These are phyloP conservation scores for Epichloe coenophiala DNA, from an alignment of 2,329 filamentous ascomycete genomes.

Conservation along the genomic window DNA sequence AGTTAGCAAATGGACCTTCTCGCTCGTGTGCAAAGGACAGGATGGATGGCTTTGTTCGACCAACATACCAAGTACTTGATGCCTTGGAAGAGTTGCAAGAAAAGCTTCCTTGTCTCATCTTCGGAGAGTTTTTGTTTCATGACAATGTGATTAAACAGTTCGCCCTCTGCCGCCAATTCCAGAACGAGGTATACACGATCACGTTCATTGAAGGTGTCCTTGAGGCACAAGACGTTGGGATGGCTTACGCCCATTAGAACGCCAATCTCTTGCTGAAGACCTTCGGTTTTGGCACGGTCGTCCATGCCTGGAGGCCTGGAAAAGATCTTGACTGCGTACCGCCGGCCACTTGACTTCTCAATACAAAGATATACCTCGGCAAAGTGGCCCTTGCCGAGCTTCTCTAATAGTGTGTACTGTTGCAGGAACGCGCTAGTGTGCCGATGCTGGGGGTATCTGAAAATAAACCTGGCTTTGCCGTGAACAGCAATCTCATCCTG, in stretches of 20 bases:
- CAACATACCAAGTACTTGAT: conserved; percentile 79
- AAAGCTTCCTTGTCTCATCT: conserved; percentile 71
- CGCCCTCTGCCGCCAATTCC: conserved; percentile 82
- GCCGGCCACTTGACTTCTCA: conserved; percentile 68
- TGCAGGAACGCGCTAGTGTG: conserved; percentile 68
- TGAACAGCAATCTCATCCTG: conserved; percentile 84
- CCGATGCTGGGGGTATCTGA: conserved; percentile 70
- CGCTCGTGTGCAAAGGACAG: not conserved
- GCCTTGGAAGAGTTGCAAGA: conserved; percentile 81
- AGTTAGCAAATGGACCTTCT: not conserved
- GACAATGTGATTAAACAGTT: conserved; percentile 91
- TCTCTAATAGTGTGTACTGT: conserved; percentile 72
- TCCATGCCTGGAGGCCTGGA: conserved; percentile 72
- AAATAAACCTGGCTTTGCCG: conserved; percentile 75
- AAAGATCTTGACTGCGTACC: conserved; percentile 90
- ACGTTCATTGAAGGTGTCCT: conserved; percentile 85
- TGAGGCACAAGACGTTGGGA: conserved; percentile 81
- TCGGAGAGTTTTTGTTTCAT: conserved; percentile 82
- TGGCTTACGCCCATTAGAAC: conserved; percentile 96
- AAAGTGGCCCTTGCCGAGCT: conserved; percentile 89
- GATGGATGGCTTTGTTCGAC: not conserved
- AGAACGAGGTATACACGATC: conserved; percentile 85
- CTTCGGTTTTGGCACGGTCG: conserved; percentile 71
- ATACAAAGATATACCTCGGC: conserved; percentile 86
- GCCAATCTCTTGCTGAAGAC: conserved; percentile 88